Evolutionary conservation across 805 yeast species (phyloP).

Genomic region (Candida hispaniensis): DNA sequence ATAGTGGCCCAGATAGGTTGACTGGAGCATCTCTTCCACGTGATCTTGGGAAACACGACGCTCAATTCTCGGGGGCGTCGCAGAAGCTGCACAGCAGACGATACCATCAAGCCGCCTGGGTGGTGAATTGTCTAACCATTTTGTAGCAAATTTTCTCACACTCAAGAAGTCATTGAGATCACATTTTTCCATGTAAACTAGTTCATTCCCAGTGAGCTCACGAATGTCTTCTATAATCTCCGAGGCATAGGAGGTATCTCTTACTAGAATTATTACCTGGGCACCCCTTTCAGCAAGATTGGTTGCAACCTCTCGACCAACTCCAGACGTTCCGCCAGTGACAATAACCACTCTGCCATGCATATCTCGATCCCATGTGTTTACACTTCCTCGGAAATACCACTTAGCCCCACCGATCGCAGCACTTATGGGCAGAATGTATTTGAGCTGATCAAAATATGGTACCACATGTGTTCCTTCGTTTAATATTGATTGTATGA

Average conservation of each 20-base stretch:
- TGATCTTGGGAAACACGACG: constrained; percentile 71
- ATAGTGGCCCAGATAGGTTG: constrained; percentile 70
- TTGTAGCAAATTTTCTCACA: constrained; percentile 82
- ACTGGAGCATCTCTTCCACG: constrained; percentile 71
- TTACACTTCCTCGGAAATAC: constrained; percentile 67
- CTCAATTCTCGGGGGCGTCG: constrained; percentile 56
- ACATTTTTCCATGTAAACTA: constrained; percentile 86
- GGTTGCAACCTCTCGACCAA: constrained; percentile 4
- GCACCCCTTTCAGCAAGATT: constrained; percentile 10
- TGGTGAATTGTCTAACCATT: constrained; percentile 84
- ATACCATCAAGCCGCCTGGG: constrained; percentile 88
- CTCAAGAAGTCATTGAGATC: constrained; percentile 65
- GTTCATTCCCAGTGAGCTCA: constrained; percentile 51
- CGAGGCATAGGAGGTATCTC: constrained; percentile 47
- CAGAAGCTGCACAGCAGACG: constrained; percentile 76
- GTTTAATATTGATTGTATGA: constrained; percentile 51
- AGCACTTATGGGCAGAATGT: background rate
- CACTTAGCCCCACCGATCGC: constrained; percentile 37
- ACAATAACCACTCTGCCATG: constrained; percentile 32
- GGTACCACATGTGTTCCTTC: constrained; percentile 75
- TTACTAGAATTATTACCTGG: constrained; percentile 34
- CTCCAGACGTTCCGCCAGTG: constrained; percentile 8
- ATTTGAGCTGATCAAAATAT: constrained; percentile 50
- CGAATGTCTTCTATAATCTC: constrained; percentile 76
- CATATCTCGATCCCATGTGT: constrained; percentile 86